phyloP scores from a whole-genome alignment of 2,329 filamentous ascomycete species.

The Aureobasidium sp. region DNA sequence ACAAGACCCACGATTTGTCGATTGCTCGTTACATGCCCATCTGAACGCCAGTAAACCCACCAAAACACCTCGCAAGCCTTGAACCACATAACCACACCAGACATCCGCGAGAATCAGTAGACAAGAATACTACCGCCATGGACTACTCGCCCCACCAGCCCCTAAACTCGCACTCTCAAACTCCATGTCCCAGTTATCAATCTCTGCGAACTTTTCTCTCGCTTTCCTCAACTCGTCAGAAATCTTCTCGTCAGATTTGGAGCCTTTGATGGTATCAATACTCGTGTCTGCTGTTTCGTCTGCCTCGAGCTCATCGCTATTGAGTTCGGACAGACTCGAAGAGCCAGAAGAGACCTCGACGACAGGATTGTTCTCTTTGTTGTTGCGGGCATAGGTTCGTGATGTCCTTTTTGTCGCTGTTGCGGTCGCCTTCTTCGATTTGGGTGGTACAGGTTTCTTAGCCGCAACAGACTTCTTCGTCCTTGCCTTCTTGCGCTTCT shows the following conservation, averaged over 20 bases:
- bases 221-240: constrained; percentile 33
- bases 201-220: constrained; percentile 39
- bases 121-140: constrained; percentile 25
- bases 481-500: constrained; percentile 21
- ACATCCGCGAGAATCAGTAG: not conserved
- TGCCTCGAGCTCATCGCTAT: not conserved
- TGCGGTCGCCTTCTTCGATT: constrained; percentile 10
- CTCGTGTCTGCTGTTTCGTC: constrained; percentile 8
- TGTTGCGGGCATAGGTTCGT: constrained; percentile 25
- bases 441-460: not conserved
- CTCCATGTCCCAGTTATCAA: constrained; percentile 42
- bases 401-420: constrained; percentile 18
- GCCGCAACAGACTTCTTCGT: not conserved
- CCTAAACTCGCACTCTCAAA: constrained; percentile 40
- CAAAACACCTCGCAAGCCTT: not conserved
- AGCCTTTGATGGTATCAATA: not conserved
- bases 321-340: constrained; percentile 10
- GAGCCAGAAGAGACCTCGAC: constrained; percentile 20
- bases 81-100: not conserved
- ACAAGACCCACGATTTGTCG: too few relatives aligned
- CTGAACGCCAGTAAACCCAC: not conserved
- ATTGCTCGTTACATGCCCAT: not conserved
- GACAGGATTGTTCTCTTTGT: constrained; percentile 11
- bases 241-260: constrained; percentile 20
- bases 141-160: constrained; percentile 26